A percentile compares a stretch with the other conserved stretches of the same genome.
These are phyloP conservation scores for Periconia sp. DNA, from an alignment of 2,329 filamentous ascomycete genomes.

Conservation along the genomic window DNA sequence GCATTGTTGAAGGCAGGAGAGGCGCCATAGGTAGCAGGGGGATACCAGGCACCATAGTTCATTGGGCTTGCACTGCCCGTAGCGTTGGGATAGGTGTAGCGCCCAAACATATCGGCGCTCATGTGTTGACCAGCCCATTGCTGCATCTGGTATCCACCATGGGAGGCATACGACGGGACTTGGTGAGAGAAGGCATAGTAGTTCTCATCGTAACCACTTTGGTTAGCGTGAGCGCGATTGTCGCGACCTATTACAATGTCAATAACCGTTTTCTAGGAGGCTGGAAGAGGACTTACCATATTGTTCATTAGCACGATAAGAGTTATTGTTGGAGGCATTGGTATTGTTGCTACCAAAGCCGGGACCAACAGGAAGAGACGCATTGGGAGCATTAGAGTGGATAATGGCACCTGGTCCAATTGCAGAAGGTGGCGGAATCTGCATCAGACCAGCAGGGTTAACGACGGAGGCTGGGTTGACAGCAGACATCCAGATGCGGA, in stretches of 20 bases:
- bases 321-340: too few species aligned
- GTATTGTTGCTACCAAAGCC: too few species aligned
- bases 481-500: conserved; percentile 98
- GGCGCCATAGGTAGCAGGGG: conserved; percentile 31
- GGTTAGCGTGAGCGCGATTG: too few species aligned
- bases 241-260: too few species aligned
- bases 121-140: conserved; percentile 31
- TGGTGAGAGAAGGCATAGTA: conserved; percentile 42
- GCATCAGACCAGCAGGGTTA: conserved; percentile 39
- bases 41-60: conserved; percentile 40
- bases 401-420: conserved; percentile 47
- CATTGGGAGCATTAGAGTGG: conserved; percentile 23
- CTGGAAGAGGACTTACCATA: conserved; percentile 28
- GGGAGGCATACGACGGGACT: conserved; percentile 30
- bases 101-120: conserved; percentile 26
- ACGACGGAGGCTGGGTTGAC: conserved; percentile 94
- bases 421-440: conserved; percentile 44
- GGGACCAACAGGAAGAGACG: conserved; percentile 36
- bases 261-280: too few species aligned
- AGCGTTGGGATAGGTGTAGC: conserved; percentile 29
- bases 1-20: conserved; percentile 27
- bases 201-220: conserved; percentile 30
- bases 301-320: conserved; percentile 30
- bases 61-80: conserved; percentile 36
- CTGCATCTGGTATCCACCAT: conserved; percentile 32